Evolutionary conservation across 1,139 yeast species (phyloP), one percentile per base, ranked within the genome.

Genomic region (Pichia terricola): DNA sequence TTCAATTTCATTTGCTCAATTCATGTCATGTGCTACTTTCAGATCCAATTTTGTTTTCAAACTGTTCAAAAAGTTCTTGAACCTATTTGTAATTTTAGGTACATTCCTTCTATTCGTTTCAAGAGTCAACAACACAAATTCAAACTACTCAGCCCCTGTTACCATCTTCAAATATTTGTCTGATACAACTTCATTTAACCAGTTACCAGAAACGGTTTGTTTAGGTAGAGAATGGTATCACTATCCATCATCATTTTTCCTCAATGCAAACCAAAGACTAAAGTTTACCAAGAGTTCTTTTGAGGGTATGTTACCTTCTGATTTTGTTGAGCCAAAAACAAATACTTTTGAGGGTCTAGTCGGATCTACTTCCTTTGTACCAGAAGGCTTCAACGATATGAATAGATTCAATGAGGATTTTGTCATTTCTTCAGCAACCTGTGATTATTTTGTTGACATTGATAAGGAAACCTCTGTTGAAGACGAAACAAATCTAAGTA

Each of bases 151-250:
- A 38, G 80, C 87, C 1, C 88, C 89, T 25, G 61, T 81, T 38
- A 50, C 59, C 1, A 68, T 73, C 2, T 75, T 72, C 48, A 50
- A 61, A 34, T 26, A 58, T 60, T 47, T 43, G 66, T 30, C 65
- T 5, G 42, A 44, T 30, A 16, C 10, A 63, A 26, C 38, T 37
- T 28, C 28, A 30, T 34, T 30, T 28, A 40, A 5, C n/a, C 35
- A 25, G 16, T 47, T 50, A 0, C 28, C 53, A 1, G 67, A 68
- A 4, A 81, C 77, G 52, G 81, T 89, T 0, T 91, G 97, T 60
- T 72, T 85, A 26, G 96, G 96, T 3, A 75, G 95, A 48, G 97
- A 91, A 64, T 89, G 97, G 96, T 87, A 87, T 57, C 85, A 91
- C 57, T 89, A 69, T 64, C 96, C 97, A 10, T 79, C 84, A 1